Base-by-base conservation (phyloP, 2,329 filamentous ascomycete species). In the Colletotrichum sp. region DNA sequence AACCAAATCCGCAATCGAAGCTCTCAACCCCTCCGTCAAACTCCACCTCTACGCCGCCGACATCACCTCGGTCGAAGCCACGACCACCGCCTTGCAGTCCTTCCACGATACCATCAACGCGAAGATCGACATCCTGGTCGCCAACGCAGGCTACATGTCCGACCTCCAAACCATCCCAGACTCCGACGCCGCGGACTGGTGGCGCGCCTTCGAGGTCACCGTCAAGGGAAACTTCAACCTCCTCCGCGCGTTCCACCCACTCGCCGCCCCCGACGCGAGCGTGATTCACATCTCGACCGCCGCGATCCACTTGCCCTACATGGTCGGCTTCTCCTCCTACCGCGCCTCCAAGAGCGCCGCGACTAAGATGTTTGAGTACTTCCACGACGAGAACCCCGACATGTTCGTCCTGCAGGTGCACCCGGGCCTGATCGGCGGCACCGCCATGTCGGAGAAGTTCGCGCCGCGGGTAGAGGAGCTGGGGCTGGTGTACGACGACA, bases 201-300 rank as follows among this genome's bases (percentile, higher is more conserved):
- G 78, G 76, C 63, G 66, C 11, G 74, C 76, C 15, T 81, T 80
- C 65, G 86, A 88, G 34, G 84, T 89, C 69, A 90, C 90, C 69
- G 77, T 90, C 33, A 86, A 84, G 51, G 88, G 89, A 0, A 79
- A 83, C 1, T 87, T 87, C 43, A 81, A 88, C 21, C 77, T 86
- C 33, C 83, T 85, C 3, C 80, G 82, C n/a, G 82, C 84, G 1
- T 89, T 90, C 74, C 80, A 90, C 9, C 86, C 87, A 2, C 21
- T 72, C 18, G 61, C 76, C 59, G 33, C 71, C 34, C 18, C 74
- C 4, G 58, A 66, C 16, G 78, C 76, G 1, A 74, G 77, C 6
- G 77, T 81, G 3, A 68, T 82, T 9, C 77, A 80, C 51, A 71
- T 79, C 36, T 74, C 76, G 15, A 78, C 78, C 2, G 76, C 73